Conservation (phyloP, 176 grass and related monocot species). For the Cocos nucifera region DNA sequence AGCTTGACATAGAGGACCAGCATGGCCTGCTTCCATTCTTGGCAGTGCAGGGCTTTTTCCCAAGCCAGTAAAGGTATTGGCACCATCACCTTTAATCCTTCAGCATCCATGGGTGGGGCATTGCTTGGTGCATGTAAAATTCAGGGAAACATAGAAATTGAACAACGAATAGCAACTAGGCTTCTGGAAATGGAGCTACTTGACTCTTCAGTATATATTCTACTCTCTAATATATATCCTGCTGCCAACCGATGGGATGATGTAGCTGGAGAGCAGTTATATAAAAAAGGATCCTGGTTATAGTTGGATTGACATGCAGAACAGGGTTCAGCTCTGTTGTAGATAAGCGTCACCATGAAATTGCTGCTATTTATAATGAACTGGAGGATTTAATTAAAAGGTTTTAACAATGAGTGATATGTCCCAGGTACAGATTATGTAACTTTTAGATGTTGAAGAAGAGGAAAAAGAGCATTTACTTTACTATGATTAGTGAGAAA, state of each 20-base stretch:
- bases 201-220: conserved; percentile 24
- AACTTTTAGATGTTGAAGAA: conserved; percentile 22
- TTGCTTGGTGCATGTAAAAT: conserved; percentile 21
- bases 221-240: conserved; percentile 21
- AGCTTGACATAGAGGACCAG: conserved; percentile 19
- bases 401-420: conserved; percentile 10
- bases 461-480: conserved; percentile 15
- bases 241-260: conserved; percentile 18
- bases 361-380: conserved; percentile 12
- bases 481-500: conserved; percentile 12
- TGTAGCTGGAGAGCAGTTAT: conserved; percentile 10
- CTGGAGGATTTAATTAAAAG: conserved; percentile 20
- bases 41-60: conserved; percentile 13
- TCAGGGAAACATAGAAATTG: conserved; percentile 15
- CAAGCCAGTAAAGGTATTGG: conserved; percentile 15
- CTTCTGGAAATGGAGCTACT: conserved; percentile 17
- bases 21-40: conserved; percentile 17
- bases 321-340: conserved; percentile 14
- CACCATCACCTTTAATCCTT: conserved; percentile 17
- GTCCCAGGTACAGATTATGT: conserved; percentile 11
- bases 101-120: conserved; percentile 15
- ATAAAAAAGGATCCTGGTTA: conserved; percentile 16
- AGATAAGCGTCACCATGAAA: conserved; percentile 8
- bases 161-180: conserved; percentile 17
- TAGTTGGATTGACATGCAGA: conserved; percentile 18